phyloP scores from a whole-genome alignment of 257 asterid species.

The Ehretia macrophylla region DNA sequence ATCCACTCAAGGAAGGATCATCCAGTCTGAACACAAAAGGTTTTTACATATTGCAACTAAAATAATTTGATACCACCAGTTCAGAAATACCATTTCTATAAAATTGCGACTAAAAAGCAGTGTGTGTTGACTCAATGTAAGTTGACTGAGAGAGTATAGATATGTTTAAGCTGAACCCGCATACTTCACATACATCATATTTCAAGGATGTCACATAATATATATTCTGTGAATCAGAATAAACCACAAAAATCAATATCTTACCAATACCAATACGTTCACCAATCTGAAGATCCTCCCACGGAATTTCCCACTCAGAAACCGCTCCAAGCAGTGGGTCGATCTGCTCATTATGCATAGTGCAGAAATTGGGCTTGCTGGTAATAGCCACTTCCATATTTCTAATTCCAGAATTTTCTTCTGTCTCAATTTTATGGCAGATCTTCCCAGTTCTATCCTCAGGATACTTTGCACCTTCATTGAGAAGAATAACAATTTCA shows the following conservation, averaged over 20 bases:
- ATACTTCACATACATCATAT: no score
- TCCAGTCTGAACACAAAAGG: no score
- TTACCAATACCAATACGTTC: conserved; percentile 98
- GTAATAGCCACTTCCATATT: conserved; percentile 23
- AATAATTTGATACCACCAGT: no score
- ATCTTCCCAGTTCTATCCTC: background rate
- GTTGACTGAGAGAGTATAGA: no score
- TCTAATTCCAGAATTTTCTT: background rate
- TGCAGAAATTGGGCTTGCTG: conserved; percentile 36
- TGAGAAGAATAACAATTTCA: no score
- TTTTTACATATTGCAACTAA: no score
- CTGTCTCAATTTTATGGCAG: background rate
- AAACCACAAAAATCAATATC: background rate
- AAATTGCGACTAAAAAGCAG: no score
- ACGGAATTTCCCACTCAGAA: conserved; percentile 75
- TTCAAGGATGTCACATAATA: background rate
- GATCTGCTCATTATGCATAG: conserved; percentile 41
- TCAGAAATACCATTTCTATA: no score
- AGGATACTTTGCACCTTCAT: background rate
- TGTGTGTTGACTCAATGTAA: no score
- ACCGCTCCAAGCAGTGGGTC: conserved; percentile 68
- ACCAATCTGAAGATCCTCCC: conserved; percentile 97
- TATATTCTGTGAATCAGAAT: background rate
- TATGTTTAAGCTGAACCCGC: no score
- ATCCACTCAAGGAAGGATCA: no score